These are phyloP conservation scores for Aphanomyces euteiches DNA, from an alignment of 352 stramenopile genomes.

Conservation along the genomic window DNA sequence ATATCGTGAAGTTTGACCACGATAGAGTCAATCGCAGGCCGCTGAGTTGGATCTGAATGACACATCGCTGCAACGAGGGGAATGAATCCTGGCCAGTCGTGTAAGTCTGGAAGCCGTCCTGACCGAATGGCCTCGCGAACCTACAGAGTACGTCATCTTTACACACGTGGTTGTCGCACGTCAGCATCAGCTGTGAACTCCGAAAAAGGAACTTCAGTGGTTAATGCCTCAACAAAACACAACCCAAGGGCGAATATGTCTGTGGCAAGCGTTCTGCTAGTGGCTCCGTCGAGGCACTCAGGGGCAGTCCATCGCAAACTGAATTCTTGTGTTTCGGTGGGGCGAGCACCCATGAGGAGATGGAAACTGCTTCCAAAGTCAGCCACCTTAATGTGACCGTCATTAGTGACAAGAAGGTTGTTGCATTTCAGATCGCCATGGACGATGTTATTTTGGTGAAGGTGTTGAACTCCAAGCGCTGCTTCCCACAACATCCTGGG, in stretches of 20 bases:
- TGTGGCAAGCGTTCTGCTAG: slow-evolving; percentile 40
- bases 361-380: slow-evolving; percentile 46
- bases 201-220: slow-evolving; percentile 42
- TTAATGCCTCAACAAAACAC: slow-evolving; percentile 68
- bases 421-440: slow-evolving; percentile 86
- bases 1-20: neutral
- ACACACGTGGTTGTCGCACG: neutral
- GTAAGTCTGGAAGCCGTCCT: neutral
- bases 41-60: neutral
- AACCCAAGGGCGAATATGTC: slow-evolving; percentile 79
- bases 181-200: slow-evolving; percentile 2
- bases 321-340: neutral
- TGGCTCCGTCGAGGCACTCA: slow-evolving; percentile 46
- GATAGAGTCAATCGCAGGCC: neutral
- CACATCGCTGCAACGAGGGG: slow-evolving; percentile 9
- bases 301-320: slow-evolving; percentile 64
- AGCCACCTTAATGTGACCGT: slow-evolving; percentile 41
- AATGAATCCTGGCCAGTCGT: neutral
- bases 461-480: slow-evolving; percentile 52
- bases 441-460: slow-evolving; percentile 65
- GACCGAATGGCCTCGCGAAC: neutral
- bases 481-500: slow-evolving; percentile 41
- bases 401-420: slow-evolving; percentile 76
- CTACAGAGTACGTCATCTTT: neutral
- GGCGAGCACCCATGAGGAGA: neutral